Evolutionary conservation across 306 rosid genomes (phyloP), one percentile per base, ranked within the genome.

Genomic region (Prunus fruticosa): DNA sequence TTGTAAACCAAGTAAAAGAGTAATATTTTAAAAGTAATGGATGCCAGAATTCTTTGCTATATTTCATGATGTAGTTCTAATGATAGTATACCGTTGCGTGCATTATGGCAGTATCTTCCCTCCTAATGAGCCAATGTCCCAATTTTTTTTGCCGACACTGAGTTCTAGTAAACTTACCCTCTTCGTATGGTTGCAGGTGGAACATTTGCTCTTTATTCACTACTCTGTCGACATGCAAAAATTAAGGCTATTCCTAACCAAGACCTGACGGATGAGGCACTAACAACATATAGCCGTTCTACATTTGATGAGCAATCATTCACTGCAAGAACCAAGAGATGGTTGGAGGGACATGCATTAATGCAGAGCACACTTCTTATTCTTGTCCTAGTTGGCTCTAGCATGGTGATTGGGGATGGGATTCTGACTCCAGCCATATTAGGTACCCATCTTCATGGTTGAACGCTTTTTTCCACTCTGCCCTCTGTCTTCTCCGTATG

Each of bases 351-450:
- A 32, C 74, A 61, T 52, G 80, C 90, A 79, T 80, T 77, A 58
- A 80, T 83, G 77, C 92, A 89, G 83, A 89, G 84, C 75, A 77
- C 76, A 14, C 89, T 94, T 76, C 97, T 94, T 84, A 83, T 94
- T 74, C 97, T 94, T 53, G 98, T 91, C 76, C 95, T 94, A 79
- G 86, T 91, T 75, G 98, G 98, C 80, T 90, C 98, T 82, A 90
- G 96, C 82, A 92, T 92, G 92, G 98, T 94, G 50, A 89, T 94
- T 83, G 98, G 98, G 74, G 98, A 94, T 73, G 98, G 98, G 61
- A 90, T 94, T 89, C 95, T 94, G 62, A 94, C 98, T 82, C 98
- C 98, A 25, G 98, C 98, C 60, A 92, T 94, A 79, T 94, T 97
- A 34, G 98, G 97, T 92, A 79, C 58, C 50, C 77, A 78, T 71